Conservation (phyloP, 192 early-diverging fungal genomes). For the Entomortierella parvispora region DNA sequence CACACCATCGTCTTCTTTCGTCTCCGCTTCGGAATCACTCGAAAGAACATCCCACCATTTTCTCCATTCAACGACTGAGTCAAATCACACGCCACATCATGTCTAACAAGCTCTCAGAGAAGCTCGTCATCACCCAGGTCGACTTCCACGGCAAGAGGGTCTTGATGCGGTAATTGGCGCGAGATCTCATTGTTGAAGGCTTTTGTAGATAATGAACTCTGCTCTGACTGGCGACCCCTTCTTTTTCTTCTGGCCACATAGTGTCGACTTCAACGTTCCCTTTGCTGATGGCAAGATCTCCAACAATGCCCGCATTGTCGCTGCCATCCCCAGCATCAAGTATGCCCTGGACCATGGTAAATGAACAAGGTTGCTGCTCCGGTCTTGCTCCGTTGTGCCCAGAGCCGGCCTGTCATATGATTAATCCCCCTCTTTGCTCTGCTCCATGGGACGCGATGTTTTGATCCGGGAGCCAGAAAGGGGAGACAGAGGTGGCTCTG, state of each 20-base stretch:
- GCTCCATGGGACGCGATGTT: too few relatives aligned
- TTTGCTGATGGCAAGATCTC: constrained; percentile 91
- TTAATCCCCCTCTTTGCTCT: too few relatives aligned
- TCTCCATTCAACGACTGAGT: constrained; percentile 37
- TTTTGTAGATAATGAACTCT: not conserved
- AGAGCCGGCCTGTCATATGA: too few relatives aligned
- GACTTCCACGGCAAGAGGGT: constrained; percentile 88
- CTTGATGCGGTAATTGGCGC: constrained; percentile 78
- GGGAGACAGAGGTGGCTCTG: not conserved
- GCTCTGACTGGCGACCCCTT: not conserved
- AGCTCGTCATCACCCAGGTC: constrained; percentile 89
- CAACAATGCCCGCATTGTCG: constrained; percentile 96
- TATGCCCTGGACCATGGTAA: constrained; percentile 87
- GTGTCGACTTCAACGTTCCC: constrained; percentile 99
- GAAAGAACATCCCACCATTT: constrained; percentile 10
- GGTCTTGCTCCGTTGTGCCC: not conserved
- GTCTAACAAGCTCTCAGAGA: constrained; percentile 74
- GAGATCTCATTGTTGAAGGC: not conserved
- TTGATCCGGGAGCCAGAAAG: not conserved
- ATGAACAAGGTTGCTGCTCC: not conserved
- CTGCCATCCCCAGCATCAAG: constrained; percentile 94
- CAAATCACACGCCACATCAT: constrained; percentile 58
- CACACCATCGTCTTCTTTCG: not conserved
- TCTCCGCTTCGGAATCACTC: not conserved
- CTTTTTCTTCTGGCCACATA: constrained; percentile 48